Evolutionary conservation across 495 filamentous ascomycete species (phyloP).

Genomic region (Annulohypoxylon nitens): DNA sequence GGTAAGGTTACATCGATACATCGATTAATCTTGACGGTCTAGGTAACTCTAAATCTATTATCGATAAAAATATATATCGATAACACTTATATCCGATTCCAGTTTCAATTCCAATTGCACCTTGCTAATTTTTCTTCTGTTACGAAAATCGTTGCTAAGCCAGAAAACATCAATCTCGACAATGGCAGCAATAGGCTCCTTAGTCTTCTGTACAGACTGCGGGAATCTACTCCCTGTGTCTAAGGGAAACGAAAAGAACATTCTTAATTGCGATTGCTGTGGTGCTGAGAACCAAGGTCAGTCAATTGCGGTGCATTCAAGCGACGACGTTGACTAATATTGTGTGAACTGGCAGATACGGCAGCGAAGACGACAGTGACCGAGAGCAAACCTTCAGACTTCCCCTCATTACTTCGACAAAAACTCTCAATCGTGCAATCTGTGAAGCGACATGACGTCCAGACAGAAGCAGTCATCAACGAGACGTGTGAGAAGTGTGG

Average conservation of each 20-base stretch:
- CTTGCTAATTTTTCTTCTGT: neutral
- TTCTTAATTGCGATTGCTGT: constrained; percentile 86
- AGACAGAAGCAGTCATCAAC: constrained; percentile 77
- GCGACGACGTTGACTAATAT: constrained; percentile 25
- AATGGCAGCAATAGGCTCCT: constrained; percentile 90
- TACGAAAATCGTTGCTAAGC: neutral
- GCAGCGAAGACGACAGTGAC: constrained; percentile 86
- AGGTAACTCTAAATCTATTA: neutral
- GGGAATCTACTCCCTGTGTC: constrained; percentile 89
- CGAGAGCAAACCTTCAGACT: constrained; percentile 83
- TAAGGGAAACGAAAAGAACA: constrained; percentile 77
- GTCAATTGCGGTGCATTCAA: constrained; percentile 3
- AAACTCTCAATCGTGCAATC: constrained; percentile 89
- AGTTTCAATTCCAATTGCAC: no score
- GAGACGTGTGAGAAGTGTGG: constrained; percentile 84
- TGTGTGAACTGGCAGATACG: constrained; percentile 68
- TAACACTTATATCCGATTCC: neutral
- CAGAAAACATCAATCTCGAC: neutral
- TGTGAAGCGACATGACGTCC: constrained; percentile 80
- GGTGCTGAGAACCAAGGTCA: constrained; percentile 84
- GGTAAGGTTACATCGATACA: no score
- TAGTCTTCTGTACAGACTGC: constrained; percentile 94
- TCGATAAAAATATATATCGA: neutral
- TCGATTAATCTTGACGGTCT: neutral
- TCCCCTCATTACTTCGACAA: constrained; percentile 86